A percentile compares a stretch with the other conserved stretches of the same genome.
Evolutionary conservation across 306 rosid genomes (phyloP).

Genomic region (Pachyrhizus erosus): DNA sequence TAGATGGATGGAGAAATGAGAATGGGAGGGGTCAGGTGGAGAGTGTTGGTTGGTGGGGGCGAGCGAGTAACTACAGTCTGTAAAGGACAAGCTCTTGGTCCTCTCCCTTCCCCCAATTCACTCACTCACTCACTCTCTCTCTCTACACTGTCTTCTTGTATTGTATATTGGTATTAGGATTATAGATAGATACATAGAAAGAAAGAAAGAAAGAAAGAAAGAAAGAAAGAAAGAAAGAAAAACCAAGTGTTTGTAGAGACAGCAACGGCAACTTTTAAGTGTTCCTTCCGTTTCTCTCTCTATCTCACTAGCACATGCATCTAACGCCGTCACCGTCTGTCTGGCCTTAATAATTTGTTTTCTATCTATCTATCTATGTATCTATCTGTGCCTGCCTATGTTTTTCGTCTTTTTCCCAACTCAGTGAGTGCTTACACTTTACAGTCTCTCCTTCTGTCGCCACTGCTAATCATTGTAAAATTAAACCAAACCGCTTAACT

Average conservation of each 20-base stretch:
- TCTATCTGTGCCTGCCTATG: background rate
- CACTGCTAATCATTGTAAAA: background rate
- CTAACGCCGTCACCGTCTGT: slow-evolving; percentile 15
- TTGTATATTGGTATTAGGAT: too few relatives aligned
- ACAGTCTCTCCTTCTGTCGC: background rate
- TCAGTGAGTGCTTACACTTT: background rate
- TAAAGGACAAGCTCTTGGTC: slow-evolving; percentile 52
- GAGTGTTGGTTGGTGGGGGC: slow-evolving; percentile 76
- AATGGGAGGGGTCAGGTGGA: slow-evolving; percentile 58
- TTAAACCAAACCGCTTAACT: background rate
- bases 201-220: too few relatives aligned
- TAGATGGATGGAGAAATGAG: background rate
- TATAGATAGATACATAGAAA: too few relatives aligned
- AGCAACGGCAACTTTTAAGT: background rate
- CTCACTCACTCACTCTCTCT: background rate
- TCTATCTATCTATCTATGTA: too few relatives aligned
- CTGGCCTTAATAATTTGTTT: background rate
- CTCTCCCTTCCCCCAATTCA: slow-evolving; percentile 6
- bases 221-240: too few relatives aligned
- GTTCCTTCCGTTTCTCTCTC: background rate
- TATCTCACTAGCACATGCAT: background rate
- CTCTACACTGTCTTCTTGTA: too few relatives aligned
- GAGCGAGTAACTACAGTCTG: slow-evolving; percentile 70
- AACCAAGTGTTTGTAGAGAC: too few relatives aligned
- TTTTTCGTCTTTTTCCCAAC: background rate